phyloP scores from a whole-genome alignment of 2,329 filamentous ascomycete genomes.

The Eurotiales sp. region DNA sequence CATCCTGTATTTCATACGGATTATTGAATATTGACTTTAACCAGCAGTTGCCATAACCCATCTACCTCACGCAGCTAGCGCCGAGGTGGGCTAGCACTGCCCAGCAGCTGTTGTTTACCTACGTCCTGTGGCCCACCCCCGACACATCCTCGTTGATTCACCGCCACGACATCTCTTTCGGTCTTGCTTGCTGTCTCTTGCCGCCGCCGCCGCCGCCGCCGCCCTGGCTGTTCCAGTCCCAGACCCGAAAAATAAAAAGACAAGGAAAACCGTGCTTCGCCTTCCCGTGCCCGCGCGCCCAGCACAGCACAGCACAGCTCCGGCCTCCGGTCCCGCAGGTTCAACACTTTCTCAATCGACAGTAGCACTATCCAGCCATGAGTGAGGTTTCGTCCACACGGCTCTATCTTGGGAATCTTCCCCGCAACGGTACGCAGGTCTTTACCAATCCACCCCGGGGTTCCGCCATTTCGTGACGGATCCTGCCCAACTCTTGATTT shows the following conservation, averaged over 20 bases:
- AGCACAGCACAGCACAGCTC: no score
- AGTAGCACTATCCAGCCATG: slow-evolving; percentile 46
- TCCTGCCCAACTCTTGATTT: slow-evolving; percentile 10
- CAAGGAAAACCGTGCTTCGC: slow-evolving; percentile 6
- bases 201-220: background rate
- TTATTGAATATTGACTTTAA: background rate
- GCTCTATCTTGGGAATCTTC: slow-evolving; percentile 96
- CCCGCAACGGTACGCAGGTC: slow-evolving; percentile 76
- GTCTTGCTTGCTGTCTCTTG: slow-evolving; percentile 1
- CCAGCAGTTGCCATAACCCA: background rate
- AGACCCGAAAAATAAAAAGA: background rate
- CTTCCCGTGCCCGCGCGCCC: background rate
- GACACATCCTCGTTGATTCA: slow-evolving; percentile 7
- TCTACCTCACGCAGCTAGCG: slow-evolving; percentile 1
- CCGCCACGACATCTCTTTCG: slow-evolving; percentile 6
- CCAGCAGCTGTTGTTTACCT: slow-evolving; percentile 2
- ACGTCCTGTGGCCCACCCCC: background rate
- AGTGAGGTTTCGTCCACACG: slow-evolving; percentile 90
- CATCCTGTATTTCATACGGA: background rate
- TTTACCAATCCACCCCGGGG: slow-evolving; percentile 28
- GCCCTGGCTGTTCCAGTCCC: background rate
- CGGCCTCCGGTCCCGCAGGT: background rate
- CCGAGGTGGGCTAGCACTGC: slow-evolving; percentile 11
- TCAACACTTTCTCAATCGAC: slow-evolving; percentile 2
- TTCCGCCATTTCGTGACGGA: slow-evolving; percentile 18